Base-by-base conservation (phyloP, 2,329 filamentous ascomycete genomes). In the Pseudogymnoascus verrucosus region DNA sequence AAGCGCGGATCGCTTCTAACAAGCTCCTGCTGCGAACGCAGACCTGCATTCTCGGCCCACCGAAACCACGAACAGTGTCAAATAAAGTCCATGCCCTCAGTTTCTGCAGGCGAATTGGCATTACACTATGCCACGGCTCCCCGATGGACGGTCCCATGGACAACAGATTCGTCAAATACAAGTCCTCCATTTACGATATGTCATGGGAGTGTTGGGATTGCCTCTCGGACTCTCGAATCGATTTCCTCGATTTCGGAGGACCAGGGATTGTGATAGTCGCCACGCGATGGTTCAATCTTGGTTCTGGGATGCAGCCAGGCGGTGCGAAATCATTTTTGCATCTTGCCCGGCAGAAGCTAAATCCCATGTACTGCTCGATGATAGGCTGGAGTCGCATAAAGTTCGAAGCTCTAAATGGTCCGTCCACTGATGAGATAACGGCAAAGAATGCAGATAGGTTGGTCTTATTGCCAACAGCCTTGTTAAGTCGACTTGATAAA, bases 11-110 rank as follows among this genome's bases (percentile, higher is more conserved):
- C 63, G 57, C 64, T 54, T 65, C 62, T 37, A 64, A 67, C 59
- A 65, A 67, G 60, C 16, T 68, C 63, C 51, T 67, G 31, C 60
- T 68, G 60, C 65, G 66, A 26, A 68, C 68, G 44, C 67, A 69
- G 62, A 59, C 34, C 39, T 69, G 67, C 66, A 37, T 65, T 37
- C 39, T 69, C 28, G 47, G 65, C 47, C 62, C 65, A 19, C 59
- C 21, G 28, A 67, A 42, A 19, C 39, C 10, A 42, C n/a, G 6
- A 11, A 19, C 16, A 42, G 39, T 21, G 16, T 21, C 39, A 11
- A 42, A 42, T 21, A 21, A 42, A 21, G 3, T 12, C n/a, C 16
- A 42, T 21, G 39, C 39, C 39, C 16, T 42, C 8, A 10, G 39
- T 42, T 7, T 21, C 39, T 42, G 39, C 4, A 21, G 16, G 16